Conservation (phyloP, 139 green algal genomes). For the Haematococcus sp. region DNA sequence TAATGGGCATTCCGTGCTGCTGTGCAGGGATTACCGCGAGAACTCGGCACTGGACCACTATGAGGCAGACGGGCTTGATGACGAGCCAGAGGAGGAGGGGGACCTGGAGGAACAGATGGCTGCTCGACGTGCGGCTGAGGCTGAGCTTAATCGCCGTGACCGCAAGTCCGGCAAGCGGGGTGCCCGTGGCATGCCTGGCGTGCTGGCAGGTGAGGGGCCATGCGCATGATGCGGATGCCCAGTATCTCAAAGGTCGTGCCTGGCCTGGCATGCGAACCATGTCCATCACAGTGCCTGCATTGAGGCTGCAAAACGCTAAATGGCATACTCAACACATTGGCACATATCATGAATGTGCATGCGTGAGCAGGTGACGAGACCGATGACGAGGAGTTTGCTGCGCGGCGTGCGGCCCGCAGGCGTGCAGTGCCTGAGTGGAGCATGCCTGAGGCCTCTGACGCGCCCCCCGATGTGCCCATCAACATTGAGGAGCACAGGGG, state of each 20-base stretch:
- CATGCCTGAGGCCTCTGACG: background rate
- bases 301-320: too few species aligned
- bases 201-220: slow-evolving; percentile 45
- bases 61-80: slow-evolving; percentile 81
- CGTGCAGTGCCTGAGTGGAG: background rate
- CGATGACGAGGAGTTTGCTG: slow-evolving; percentile 1
- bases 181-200: slow-evolving; percentile 49
- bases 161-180: slow-evolving; percentile 19
- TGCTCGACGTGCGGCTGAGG: slow-evolving; percentile 61
- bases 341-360: too few species aligned
- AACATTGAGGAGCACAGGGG: slow-evolving; percentile 61
- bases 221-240: background rate
- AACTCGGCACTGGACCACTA: slow-evolving; percentile 87
- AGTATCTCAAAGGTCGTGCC: slow-evolving; percentile 19
- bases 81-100: slow-evolving; percentile 63
- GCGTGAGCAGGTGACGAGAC: slow-evolving; percentile 7
- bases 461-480: slow-evolving; percentile 36
- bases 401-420: background rate
- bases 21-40: slow-evolving; percentile 88
- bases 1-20: background rate
- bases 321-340: too few species aligned
- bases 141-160: slow-evolving; percentile 67
- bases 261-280: too few species aligned
- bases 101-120: slow-evolving; percentile 53
- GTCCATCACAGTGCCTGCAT: too few species aligned